Percentiles rank a stretch among this genome's conserved stretches.
These are phyloP conservation scores for Ganoderma lingzhi DNA, from an alignment of 1,284 basidiomycete species.

Conservation along the genomic window DNA sequence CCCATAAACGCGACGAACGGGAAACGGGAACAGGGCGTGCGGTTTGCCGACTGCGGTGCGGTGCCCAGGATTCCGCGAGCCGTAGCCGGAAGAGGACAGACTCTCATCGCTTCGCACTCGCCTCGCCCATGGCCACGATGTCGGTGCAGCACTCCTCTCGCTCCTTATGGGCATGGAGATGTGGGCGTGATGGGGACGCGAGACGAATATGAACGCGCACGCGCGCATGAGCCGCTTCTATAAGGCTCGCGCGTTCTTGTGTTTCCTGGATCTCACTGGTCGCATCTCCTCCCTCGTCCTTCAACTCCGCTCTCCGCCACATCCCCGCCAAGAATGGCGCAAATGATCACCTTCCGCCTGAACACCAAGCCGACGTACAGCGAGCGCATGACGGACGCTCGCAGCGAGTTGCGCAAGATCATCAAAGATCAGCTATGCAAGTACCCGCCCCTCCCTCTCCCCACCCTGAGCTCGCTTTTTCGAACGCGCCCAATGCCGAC, in stretches of 20 bases:
- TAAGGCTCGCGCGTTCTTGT: slow-evolving; percentile 23
- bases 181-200: slow-evolving; percentile 8
- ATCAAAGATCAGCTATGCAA: slow-evolving; percentile 41
- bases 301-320: slow-evolving; percentile 29
- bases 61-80: slow-evolving; percentile 20
- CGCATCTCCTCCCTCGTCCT: slow-evolving; percentile 24
- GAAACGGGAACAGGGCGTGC: slow-evolving; percentile 19
- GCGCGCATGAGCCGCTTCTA: slow-evolving; percentile 23
- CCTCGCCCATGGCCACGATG: slow-evolving; percentile 31
- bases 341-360: slow-evolving; percentile 33
- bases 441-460: slow-evolving; percentile 18
- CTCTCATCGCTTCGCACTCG: slow-evolving; percentile 30
- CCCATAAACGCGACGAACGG: slow-evolving; percentile 24
- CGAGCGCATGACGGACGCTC: slow-evolving; percentile 44
- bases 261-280: slow-evolving; percentile 24
- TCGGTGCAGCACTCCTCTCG: slow-evolving; percentile 19
- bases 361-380: slow-evolving; percentile 42
- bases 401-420: slow-evolving; percentile 41
- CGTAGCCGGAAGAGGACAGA: slow-evolving; percentile 21
- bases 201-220: slow-evolving; percentile 12
- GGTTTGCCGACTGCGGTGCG: slow-evolving; percentile 26
- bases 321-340: slow-evolving; percentile 25
- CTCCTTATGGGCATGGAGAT: slow-evolving; percentile 9
- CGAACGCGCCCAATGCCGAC: not conserved
- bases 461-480: not conserved